These are phyloP conservation scores for Cryptococcus sp. DNA, from an alignment of 1,284 basidiomycete genomes.

Conservation along the genomic window DNA sequence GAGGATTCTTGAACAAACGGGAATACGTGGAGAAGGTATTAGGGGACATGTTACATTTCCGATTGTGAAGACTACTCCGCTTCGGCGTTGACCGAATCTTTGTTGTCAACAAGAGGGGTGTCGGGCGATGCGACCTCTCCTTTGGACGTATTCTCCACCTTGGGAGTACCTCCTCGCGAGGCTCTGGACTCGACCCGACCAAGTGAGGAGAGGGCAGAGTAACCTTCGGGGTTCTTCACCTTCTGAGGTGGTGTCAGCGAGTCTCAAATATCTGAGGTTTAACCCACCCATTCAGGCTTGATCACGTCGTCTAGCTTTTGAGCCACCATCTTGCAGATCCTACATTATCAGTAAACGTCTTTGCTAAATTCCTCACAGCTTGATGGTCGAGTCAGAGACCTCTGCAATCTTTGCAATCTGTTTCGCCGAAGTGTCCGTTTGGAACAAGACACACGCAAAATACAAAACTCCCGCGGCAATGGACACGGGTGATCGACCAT, in stretches of 20 bases:
- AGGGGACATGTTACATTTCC: too few relatives aligned
- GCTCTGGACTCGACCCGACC: neutral
- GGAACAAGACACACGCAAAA: constrained; percentile 77
- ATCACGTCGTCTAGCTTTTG: constrained; percentile 35
- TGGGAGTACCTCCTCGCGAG: too few relatives aligned
- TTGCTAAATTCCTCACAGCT: constrained; percentile 51
- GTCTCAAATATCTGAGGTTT: neutral
- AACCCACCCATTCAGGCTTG: constrained; percentile 43
- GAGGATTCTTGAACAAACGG: too few relatives aligned
- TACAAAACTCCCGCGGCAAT: constrained; percentile 94
- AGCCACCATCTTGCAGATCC: constrained; percentile 41
- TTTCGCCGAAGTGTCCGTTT: constrained; percentile 63
- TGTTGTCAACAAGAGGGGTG: too few relatives aligned
- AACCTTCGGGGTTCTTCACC: neutral
- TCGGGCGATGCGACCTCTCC: too few relatives aligned
- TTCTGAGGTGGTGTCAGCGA: neutral
- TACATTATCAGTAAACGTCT: constrained; percentile 23
- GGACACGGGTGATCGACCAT: constrained; percentile 89
- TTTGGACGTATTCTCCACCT: too few relatives aligned
- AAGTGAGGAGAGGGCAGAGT: neutral
- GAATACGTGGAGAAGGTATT: too few relatives aligned
- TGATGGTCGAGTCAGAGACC: constrained; percentile 96
- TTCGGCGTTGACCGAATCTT: too few relatives aligned
- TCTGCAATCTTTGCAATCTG: constrained; percentile 92
- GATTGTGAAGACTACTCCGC: too few relatives aligned